Base-by-base conservation (phyloP, 306 rosid genomes). In the Cucurbita ficifolia region DNA sequence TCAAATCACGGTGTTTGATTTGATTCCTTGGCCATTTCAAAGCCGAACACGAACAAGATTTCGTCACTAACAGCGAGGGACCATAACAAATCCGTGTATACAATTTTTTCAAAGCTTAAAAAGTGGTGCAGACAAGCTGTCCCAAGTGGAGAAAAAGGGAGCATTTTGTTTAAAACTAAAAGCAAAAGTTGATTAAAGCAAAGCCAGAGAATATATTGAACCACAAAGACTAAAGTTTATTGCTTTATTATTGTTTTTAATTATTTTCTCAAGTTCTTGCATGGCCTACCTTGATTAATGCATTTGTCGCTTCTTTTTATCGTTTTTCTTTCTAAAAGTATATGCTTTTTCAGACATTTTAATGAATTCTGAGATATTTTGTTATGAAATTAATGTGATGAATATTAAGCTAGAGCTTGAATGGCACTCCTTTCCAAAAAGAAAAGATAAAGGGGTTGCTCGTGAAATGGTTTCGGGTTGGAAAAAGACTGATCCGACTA, bases 401-500 rank as follows among this genome's bases (percentile, higher is more conserved):
- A 46, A 22, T 8, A 68, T 14, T 68, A 50, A 45, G 64, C 73
- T 59, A 4, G 79, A 70, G 76, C 65, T 76, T 72, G 71, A 72
- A 76, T 10, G 73, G 55, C 75, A 76, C 80, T 75, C 54, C 45
- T 71, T 75, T 76, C 53, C 7, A 36, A 18, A 70, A 39, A 29
- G 24, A 40, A 75, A 29, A 45, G 35, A 38, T 39, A 67, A 75
- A 45, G 61, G 19, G 5, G 8, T 65, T 7, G 52, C 53, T 16
- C 64, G 59, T 61, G 59, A 73, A 70, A 11, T 10, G 48, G 22
- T 17, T 67, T 79, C 74, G 58, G 7, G 5, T 63, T 13, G 77
- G 51, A 69, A 76, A 88, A 87, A 82, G 82, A 78, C 79, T 92
- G 88, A 87, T 86, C 88, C 86, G 11, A 61, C 76, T 54, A 73